These are phyloP conservation scores for Tulasnella sp. DNA, from an alignment of 768 basidiomycete species.

Conservation along the genomic window DNA sequence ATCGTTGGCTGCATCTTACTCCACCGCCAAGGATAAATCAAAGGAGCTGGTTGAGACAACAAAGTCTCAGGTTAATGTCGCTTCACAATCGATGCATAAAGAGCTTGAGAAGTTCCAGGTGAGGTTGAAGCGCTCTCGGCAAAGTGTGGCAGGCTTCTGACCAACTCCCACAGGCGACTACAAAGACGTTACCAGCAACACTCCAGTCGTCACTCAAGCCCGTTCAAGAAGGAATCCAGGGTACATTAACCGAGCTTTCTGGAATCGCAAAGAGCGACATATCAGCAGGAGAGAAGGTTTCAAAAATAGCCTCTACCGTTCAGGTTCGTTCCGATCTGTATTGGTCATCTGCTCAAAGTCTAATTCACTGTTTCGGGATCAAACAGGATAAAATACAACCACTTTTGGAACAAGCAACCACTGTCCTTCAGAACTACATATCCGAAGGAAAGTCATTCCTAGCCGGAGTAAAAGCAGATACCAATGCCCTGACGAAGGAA, in stretches of 20 bases:
- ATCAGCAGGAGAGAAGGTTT: constrained; percentile 49
- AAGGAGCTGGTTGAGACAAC: constrained; percentile 25
- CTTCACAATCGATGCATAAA: constrained; percentile 51
- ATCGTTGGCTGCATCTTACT: constrained; percentile 44
- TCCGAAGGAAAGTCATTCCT: constrained; percentile 9
- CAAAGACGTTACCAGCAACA: neutral
- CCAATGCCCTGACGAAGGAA: too few relatives aligned
- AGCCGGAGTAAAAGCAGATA: constrained; percentile 3
- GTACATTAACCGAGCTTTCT: constrained; percentile 34
- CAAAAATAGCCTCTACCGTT: constrained; percentile 43
- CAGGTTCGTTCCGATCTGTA: constrained; percentile 23
- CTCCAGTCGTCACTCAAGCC: constrained; percentile 33
- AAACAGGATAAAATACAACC: constrained; percentile 39
- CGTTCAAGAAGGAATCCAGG: constrained; percentile 41
- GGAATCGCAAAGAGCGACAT: constrained; percentile 30
- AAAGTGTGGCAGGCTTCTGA: constrained; percentile 15
- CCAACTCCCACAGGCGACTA: constrained; percentile 40
- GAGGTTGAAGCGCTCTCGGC: neutral
- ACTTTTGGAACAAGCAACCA: constrained; percentile 33
- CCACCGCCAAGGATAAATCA: constrained; percentile 22
- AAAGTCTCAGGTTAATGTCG: constrained; percentile 41
- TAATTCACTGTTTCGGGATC: neutral
- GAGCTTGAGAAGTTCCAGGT: constrained; percentile 52
- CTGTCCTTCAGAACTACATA: constrained; percentile 1
- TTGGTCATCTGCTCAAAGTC: neutral